These are phyloP conservation scores for Corymbia citriodora DNA, from an alignment of 441 rosid genomes.

Conservation along the genomic window DNA sequence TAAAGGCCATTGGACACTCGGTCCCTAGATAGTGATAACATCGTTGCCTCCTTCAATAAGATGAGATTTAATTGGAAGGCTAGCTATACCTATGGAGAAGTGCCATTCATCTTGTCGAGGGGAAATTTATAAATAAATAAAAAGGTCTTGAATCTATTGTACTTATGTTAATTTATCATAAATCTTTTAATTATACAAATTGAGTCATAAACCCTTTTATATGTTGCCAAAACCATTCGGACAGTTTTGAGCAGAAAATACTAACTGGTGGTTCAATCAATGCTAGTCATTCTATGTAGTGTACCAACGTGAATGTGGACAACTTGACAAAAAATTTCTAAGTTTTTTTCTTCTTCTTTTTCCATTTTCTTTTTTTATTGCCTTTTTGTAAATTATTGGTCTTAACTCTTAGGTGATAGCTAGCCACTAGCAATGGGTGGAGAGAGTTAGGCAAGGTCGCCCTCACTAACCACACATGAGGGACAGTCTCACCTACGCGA, in stretches of 20 bases:
- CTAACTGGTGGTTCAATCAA: fast-evolving
- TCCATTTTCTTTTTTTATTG: too few species aligned
- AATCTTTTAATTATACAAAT: too few species aligned
- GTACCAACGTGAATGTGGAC: fast-evolving
- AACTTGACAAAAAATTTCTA: background rate
- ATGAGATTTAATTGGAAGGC: background rate
- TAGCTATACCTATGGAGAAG: background rate
- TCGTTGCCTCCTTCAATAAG: background rate
- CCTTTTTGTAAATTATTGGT: background rate
- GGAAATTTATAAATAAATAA: too few species aligned
- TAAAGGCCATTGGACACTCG: background rate
- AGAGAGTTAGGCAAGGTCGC: background rate
- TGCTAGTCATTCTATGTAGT: fast-evolving
- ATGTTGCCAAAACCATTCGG: fast-evolving
- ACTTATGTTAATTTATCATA: too few species aligned
- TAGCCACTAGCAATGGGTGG: background rate
- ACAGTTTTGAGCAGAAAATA: too few species aligned
- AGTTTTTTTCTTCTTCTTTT: too few species aligned
- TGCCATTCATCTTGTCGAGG: background rate
- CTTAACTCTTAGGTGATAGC: background rate
- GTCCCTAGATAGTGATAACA: background rate
- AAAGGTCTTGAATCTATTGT: too few species aligned
- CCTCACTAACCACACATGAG: background rate
- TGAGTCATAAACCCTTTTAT: too few species aligned
- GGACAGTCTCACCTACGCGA: too few species aligned